Evolutionary conservation across 345 rosid species (phyloP), one percentile per base, ranked within the genome.

Genomic region (Murraya koenigii): DNA sequence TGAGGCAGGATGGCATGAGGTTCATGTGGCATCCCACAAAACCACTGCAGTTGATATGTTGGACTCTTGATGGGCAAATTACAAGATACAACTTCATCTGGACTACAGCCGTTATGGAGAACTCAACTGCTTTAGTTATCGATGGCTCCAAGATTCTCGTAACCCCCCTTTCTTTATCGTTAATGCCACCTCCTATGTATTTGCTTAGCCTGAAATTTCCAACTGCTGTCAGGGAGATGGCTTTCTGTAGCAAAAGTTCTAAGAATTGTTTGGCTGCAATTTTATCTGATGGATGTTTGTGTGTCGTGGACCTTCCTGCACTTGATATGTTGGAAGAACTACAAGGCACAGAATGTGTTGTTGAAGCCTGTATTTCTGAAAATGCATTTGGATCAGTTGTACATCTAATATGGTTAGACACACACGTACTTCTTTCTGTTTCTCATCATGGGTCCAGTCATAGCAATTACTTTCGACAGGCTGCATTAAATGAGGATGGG

Each of bases 11-110:
- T 82, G 91, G 91, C 25, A 89, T 91, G 66, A 84, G 85, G 80
- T 81, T 92, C 80, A 89, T 94, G 97, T 96, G 98, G 99, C 93
- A 96, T 90, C 99, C 99, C 71, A 87, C 92, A 74, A 94, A 90
- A 85, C 89, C 97, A 19, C 78, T 86, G 80, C 97, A 92, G 84
- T 85, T 96, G 78, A 81, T 92, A 59, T 91, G 91, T 85, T 96
- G 98, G 99, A 91, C 95, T 77, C 90, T 85, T 79, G 77, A 84
- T 66, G 99, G 97, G 73, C 87, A 87, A 82, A 79, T 90, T 71
- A 87, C 92, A 7, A 72, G 82, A 79, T 89, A 83, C 87, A 88
- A 90, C 77, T 94, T 94, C 81, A 80, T 89, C 59, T 94, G 97
- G 95, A 84, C 84, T 55, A 88, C 93, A 71, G 95, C 97, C 41